These are phyloP conservation scores for Canavalia ensiformis DNA, from an alignment of 306 rosid genomes.

Conservation along the genomic window DNA sequence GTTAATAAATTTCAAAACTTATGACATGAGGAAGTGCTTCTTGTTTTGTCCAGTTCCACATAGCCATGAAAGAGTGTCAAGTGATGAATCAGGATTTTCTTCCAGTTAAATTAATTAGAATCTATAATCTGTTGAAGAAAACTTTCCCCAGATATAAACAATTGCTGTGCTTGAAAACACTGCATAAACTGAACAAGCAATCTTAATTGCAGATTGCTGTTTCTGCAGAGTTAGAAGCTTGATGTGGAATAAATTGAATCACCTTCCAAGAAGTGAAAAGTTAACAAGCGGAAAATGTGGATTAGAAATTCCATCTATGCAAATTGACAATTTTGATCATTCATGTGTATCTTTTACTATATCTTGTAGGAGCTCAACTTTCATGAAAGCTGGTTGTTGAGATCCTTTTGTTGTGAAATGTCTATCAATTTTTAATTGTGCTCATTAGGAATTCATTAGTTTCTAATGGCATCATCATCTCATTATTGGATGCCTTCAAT, in stretches of 20 bases:
- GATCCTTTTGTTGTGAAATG: slow-evolving; percentile 25
- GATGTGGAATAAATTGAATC: slow-evolving; percentile 18
- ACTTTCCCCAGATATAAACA: slow-evolving; percentile 30
- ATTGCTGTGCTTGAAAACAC: slow-evolving; percentile 26
- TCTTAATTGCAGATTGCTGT: not conserved
- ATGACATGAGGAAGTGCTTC: slow-evolving; percentile 25
- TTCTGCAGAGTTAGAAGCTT: slow-evolving; percentile 14
- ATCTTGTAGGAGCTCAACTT: slow-evolving; percentile 29
- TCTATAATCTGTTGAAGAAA: slow-evolving; percentile 25
- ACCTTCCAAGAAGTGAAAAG: not conserved
- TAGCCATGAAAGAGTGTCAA: slow-evolving; percentile 19
- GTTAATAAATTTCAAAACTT: slow-evolving; percentile 30
- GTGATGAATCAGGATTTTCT: slow-evolving; percentile 34
- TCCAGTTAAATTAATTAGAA: slow-evolving; percentile 36
- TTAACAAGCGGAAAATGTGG: slow-evolving; percentile 38
- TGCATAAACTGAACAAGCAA: slow-evolving; percentile 9
- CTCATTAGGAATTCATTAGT: slow-evolving; percentile 14
- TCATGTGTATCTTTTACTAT: slow-evolving; percentile 7
- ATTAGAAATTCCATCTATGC: slow-evolving; percentile 14
- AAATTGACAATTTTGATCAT: slow-evolving; percentile 45
- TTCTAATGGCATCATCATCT: slow-evolving; percentile 37
- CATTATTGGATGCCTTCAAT: slow-evolving; percentile 39
- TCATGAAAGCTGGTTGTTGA: slow-evolving; percentile 18
- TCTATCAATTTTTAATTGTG: slow-evolving; percentile 18
- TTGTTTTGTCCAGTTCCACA: slow-evolving; percentile 45